Base-by-base conservation (phyloP, 208 protist species). In the Leishmania martiniquensis region DNA sequence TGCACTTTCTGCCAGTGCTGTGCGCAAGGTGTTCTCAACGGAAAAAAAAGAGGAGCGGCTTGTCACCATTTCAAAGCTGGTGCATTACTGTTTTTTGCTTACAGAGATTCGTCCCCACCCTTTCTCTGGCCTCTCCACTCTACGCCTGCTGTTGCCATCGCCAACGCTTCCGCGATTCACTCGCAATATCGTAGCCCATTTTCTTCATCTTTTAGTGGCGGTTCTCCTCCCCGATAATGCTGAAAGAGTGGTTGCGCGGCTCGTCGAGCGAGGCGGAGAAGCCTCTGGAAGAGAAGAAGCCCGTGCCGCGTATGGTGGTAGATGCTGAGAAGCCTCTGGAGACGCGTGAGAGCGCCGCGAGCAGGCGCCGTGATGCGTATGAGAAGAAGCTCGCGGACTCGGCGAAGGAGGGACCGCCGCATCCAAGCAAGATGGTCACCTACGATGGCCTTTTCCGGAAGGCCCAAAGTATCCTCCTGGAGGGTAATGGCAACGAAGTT, bases 201-300 rank as follows among this genome's bases (percentile, higher is more conserved):
- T 45, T 67, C 12, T 4, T 62, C 29, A 32, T 67, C 6, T 68
- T 37, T 39, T 69, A 69, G 65, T 69, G 5, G 25, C 65, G 34
- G 25, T n/a, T 29, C n/a, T n/a, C n/a, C n/a, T n/a, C n/a, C n/a
- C 44, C 12, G 52, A 44, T 32, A 57, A 96, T 97, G 93, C 87
- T 97, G 87, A 90, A 86, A 80, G 90, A 96, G 71, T 97, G 90
- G 90, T 79, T 97, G 70, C 87, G 91, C 49, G 91, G 90, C 1
- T 87, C 87, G 2, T 85, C 84, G 15, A 66, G 39, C 45, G 71
- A 77, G 63, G 47, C 76, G 17, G 83, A 91, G 73, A 78, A 89
- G 75, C 63, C 77, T 32, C 76, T 52, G 2, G 81, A 85, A n/a
- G 84, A 84, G 69, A 34, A 84, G n/a, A 93, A 93, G 75, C 63